A percentile compares a stretch with the other conserved stretches of the same genome.
These are phyloP conservation scores for Dictyostelium brefeldianum DNA, from an alignment of 78 protist genomes.

Conservation along the genomic window DNA sequence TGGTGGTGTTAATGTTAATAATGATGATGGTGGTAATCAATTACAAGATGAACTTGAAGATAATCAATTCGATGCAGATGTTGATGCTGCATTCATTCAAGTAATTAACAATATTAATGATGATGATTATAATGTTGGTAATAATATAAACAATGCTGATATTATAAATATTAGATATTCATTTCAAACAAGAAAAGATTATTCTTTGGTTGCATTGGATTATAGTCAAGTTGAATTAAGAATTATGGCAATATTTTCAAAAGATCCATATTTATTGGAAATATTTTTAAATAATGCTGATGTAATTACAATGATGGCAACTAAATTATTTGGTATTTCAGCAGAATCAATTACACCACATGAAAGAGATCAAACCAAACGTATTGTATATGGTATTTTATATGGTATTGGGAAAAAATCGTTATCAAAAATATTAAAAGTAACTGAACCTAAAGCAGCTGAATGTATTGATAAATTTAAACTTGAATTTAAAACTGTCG, in stretches of 20 bases:
- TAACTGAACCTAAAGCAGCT: background rate
- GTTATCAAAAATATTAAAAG: conserved; percentile 3
- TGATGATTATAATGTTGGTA: background rate
- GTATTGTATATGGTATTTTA: conserved; percentile 74
- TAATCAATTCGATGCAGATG: background rate
- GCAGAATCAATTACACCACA: background rate
- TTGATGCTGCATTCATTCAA: background rate
- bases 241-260: conserved; percentile 67
- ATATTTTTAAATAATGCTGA: conserved; percentile 41
- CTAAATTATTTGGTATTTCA: background rate
- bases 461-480: background rate
- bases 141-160: background rate
- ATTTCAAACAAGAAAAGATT: conserved; percentile 31
- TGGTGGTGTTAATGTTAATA: background rate
- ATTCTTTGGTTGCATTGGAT: conserved; percentile 32
- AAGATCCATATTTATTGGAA: conserved; percentile 27
- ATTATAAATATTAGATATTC: conserved; percentile 36
- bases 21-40: background rate
- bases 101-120: background rate
- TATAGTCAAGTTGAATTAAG: conserved; percentile 81
- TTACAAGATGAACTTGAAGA: too few relatives aligned
- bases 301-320: conserved; percentile 63
- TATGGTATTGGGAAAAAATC: conserved; percentile 70
- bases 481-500: background rate
- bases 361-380: conserved; percentile 52